Base-by-base conservation (phyloP, 495 filamentous ascomycete species). In the Penicillium tannophilum region DNA sequence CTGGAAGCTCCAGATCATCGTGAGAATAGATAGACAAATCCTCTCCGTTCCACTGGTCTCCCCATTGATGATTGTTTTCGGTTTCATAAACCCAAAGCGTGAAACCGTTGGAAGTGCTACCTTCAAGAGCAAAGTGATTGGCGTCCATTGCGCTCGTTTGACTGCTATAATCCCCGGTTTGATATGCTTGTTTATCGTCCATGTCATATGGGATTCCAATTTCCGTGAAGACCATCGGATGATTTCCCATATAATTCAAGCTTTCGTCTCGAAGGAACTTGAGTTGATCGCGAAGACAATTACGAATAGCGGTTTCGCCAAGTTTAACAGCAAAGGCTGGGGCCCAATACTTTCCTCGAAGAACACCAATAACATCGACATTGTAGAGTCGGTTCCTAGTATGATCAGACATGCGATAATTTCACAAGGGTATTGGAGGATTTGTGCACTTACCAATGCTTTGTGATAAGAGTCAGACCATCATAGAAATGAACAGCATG, bases 161-260 rank as follows among this genome's bases (percentile, higher is more conserved):
- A 61, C 91, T 97, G 54, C 90, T 88, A 67, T 95, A 99, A 65
- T 99, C 89, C 4, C 94, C 94, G n/a, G 92, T 96, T 69, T 90
- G 89, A 72, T 99, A 99, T 2, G 94, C 94, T 61, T 92, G 75
- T 72, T 96, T 90, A 56, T 95, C 85, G 66, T 99, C 93, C 94
- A 99, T 99, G 71, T 99, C 95, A 67, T 97, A 99, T 0, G 94
- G 94, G 59, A 98, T 97, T 24, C 94, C 94, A 63, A 97, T 97
- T 66, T 99, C 94, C 1, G 90, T 95, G 69, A 96, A 89, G 11
- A 98, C 76, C 63, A 93, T 88, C 1, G 94, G 94, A 62, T 95
- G 94, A 35, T 88, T 83, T 16, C 94, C 94, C 83, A 97, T 91
- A 54, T 93, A 87, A 35, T 93, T 88, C 17, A 87, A 72, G n/a